Conservation (phyloP, 768 basidiomycete genomes). For the Phaeotremella fagi region DNA sequence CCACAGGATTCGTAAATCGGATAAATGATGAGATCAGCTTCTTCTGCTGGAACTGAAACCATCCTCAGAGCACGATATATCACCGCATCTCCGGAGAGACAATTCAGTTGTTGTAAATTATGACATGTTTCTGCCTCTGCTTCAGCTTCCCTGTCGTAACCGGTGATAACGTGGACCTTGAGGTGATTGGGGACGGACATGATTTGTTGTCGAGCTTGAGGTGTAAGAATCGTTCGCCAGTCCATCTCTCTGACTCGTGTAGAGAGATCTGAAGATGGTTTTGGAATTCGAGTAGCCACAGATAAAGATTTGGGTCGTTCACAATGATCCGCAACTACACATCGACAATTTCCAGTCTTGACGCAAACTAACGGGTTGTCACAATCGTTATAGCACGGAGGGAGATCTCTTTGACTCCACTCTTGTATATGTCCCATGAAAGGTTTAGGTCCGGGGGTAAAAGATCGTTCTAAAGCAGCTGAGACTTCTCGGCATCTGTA, state of each 20-base stretch:
- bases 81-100: constrained; percentile 47
- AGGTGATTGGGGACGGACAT: constrained; percentile 31
- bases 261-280: neutral
- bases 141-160: constrained; percentile 31
- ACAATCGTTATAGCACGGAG: constrained; percentile 48
- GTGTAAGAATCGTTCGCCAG: constrained; percentile 42
- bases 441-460: constrained; percentile 2
- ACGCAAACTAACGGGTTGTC: constrained; percentile 45
- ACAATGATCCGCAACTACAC: constrained; percentile 45
- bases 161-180: constrained; percentile 44
- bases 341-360: constrained; percentile 46
- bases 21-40: constrained; percentile 45
- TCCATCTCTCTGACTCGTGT: constrained; percentile 21
- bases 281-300: neutral
- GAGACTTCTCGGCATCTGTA: neutral
- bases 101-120: constrained; percentile 38
- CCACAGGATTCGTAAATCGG: constrained; percentile 30
- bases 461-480: neutral
- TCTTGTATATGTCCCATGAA: constrained; percentile 11
- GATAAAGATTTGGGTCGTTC: constrained; percentile 2
- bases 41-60: constrained; percentile 42
- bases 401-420: constrained; percentile 41
- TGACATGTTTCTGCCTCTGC: constrained; percentile 38
- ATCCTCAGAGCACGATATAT: constrained; percentile 41
- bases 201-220: constrained; percentile 33